These are phyloP conservation scores for Phenoliferia sp. DNA, from an alignment of 1,284 basidiomycete genomes.

Conservation along the genomic window DNA sequence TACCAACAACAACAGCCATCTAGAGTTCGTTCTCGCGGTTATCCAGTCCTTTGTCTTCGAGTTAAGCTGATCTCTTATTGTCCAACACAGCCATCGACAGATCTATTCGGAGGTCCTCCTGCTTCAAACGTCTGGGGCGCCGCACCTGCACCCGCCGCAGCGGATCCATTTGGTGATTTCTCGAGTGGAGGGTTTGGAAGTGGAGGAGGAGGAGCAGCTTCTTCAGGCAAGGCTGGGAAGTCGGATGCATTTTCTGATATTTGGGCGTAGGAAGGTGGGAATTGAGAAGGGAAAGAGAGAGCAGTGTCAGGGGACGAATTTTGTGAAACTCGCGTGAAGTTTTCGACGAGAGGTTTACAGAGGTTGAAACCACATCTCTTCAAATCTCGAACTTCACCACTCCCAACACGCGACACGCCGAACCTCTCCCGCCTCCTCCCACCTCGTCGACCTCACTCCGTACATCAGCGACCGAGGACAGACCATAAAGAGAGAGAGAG, in stretches of 20 bases:
- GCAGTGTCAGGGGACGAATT: no score
- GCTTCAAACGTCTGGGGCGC: conserved; percentile 20
- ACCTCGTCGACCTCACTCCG: no score
- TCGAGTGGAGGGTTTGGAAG: not conserved
- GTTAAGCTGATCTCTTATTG: not conserved
- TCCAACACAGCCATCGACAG: not conserved
- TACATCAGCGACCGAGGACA: no score
- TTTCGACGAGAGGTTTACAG: not conserved
- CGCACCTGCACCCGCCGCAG: not conserved
- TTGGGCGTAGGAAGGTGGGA: conserved; percentile 15
- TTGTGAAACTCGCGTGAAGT: not conserved
- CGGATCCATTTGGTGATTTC: conserved; percentile 1
- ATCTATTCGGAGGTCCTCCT: not conserved
- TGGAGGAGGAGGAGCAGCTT: not conserved
- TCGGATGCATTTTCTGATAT: conserved; percentile 30
- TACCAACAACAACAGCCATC: not conserved
- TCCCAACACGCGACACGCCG: no score
- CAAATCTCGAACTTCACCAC: not conserved
- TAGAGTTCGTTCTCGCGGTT: not conserved
- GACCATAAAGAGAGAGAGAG: not conserved
- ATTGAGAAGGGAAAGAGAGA: no score
- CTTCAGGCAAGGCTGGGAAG: not conserved
- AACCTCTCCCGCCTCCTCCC: no score
- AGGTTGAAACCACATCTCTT: not conserved
- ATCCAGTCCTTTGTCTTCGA: conserved; percentile 1